Percentiles rank a stretch among this genome's conserved stretches.
These are phyloP conservation scores for Mycena metata DNA, from an alignment of 768 basidiomycete genomes.

Conservation along the genomic window DNA sequence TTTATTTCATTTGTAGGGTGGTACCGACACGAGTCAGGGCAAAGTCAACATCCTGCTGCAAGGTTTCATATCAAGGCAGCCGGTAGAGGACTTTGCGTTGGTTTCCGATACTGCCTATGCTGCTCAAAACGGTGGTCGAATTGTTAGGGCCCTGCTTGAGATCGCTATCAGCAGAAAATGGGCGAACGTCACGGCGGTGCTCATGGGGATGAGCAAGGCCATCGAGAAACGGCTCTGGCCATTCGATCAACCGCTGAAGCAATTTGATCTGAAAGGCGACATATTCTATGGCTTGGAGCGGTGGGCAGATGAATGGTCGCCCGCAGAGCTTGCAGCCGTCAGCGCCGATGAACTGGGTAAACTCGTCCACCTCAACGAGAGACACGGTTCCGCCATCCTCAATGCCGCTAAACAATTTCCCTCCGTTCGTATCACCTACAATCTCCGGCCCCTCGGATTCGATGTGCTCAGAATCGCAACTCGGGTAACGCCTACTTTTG, in stretches of 20 bases:
- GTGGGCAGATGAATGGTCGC: slow-evolving; percentile 86
- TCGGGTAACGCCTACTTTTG: slow-evolving; percentile 74
- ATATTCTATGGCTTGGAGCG: slow-evolving; percentile 82
- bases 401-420: slow-evolving; percentile 91
- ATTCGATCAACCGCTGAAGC: slow-evolving; percentile 90
- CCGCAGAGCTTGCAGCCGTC: slow-evolving; percentile 78
- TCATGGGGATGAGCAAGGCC: slow-evolving; percentile 94
- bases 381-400: slow-evolving; percentile 83
- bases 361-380: slow-evolving; percentile 87
- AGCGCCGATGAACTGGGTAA: slow-evolving; percentile 79
- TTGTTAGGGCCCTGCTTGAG: slow-evolving; percentile 93
- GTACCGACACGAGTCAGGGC: slow-evolving; percentile 70
- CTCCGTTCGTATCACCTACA: slow-evolving; percentile 71
- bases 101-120: slow-evolving; percentile 96
- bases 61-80: slow-evolving; percentile 83
- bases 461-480: slow-evolving; percentile 87
- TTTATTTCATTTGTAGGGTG: slow-evolving; percentile 63
- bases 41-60: slow-evolving; percentile 98
- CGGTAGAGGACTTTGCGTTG: slow-evolving; percentile 95
- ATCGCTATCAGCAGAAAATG: slow-evolving; percentile 94
- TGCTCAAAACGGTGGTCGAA: slow-evolving; percentile 95
- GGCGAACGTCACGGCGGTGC: slow-evolving; percentile 83
- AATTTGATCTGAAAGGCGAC: slow-evolving; percentile 83
- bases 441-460: slow-evolving; percentile 84
- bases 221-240: slow-evolving; percentile 95